Percentiles rank a stretch among this genome's conserved stretches.
Conservation (phyloP, 164 flowering plant species). For the Cinnamomum chago region DNA sequence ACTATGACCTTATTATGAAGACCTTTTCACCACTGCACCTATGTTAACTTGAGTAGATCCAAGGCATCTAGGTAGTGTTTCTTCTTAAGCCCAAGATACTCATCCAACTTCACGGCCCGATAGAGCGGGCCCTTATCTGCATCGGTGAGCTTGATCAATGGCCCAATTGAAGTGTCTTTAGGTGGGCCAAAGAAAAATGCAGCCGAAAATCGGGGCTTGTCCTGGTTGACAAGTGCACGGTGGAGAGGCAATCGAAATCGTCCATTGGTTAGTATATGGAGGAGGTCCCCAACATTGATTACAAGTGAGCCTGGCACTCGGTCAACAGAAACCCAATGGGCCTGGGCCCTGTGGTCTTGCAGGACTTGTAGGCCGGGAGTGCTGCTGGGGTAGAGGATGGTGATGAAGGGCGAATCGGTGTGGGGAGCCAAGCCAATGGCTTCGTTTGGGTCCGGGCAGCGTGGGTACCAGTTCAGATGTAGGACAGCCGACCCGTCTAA, state of each 20-base stretch:
- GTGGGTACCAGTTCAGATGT: slow-evolving; percentile 68
- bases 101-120: slow-evolving; percentile 61
- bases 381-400: slow-evolving; percentile 66
- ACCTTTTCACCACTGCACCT: no score
- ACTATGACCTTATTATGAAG: no score
- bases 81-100: slow-evolving; percentile 64
- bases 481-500: slow-evolving; percentile 16
- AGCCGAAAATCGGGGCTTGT: slow-evolving; percentile 36
- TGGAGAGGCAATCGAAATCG: slow-evolving; percentile 44
- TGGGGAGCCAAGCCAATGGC: slow-evolving; percentile 91
- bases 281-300: slow-evolving; percentile 69
- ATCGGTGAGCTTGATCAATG: slow-evolving; percentile 37
- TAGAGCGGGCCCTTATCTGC: slow-evolving; percentile 45
- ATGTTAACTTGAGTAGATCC: no score
- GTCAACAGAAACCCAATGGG: slow-evolving; percentile 64
- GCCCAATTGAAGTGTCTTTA: slow-evolving; percentile 32
- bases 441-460: slow-evolving; percentile 78
- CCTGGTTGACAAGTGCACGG: slow-evolving; percentile 50
- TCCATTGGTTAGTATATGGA: slow-evolving; percentile 82
- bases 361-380: slow-evolving; percentile 24
- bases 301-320: slow-evolving; percentile 57
- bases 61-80: slow-evolving; percentile 65
- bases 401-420: slow-evolving; percentile 77
- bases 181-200: slow-evolving; percentile 58
- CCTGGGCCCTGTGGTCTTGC: slow-evolving; percentile 7